Percentiles rank a stretch among this genome's conserved stretches.
phyloP scores from a whole-genome alignment of 805 yeast genomes.

The Starmerella asiatica region DNA sequence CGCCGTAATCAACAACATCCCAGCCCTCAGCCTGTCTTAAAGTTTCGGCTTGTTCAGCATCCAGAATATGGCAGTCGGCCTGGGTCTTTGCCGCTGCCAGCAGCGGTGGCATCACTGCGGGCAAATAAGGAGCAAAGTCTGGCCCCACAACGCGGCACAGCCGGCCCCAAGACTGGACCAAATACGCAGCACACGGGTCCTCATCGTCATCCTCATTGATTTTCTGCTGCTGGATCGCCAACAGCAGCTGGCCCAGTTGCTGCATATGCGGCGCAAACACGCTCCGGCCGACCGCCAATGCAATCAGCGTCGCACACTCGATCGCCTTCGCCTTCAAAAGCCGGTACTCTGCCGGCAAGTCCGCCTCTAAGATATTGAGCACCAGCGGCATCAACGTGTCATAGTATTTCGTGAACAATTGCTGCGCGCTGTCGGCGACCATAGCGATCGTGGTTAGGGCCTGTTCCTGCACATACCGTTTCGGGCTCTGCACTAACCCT shows the following conservation, averaged over 20 bases:
- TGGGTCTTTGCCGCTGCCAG: constrained; percentile 73
- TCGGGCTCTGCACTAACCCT: constrained; percentile 66
- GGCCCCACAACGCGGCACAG: constrained; percentile 73
- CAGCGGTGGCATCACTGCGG: constrained; percentile 80
- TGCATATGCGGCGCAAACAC: constrained; percentile 64
- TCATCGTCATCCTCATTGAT: constrained; percentile 35
- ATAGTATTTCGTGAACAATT: constrained; percentile 76
- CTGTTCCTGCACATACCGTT: constrained; percentile 92
- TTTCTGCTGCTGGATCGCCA: constrained; percentile 44
- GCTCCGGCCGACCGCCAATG: constrained; percentile 87
- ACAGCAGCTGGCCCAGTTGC: constrained; percentile 59
- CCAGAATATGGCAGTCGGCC: constrained; percentile 78
- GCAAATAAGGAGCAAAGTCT: constrained; percentile 73
- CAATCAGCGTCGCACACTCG: constrained; percentile 90
- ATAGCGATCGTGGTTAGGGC: constrained; percentile 92
- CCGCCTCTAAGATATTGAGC: constrained; percentile 62
- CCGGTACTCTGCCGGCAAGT: constrained; percentile 65
- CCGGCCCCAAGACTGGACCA: constrained; percentile 94
- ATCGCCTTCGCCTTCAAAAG: constrained; percentile 81
- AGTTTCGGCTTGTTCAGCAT: constrained; percentile 73
- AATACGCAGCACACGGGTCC: constrained; percentile 74
- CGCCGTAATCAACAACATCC: constrained; percentile 84
- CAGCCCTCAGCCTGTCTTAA: constrained; percentile 80
- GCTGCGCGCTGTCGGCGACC: constrained; percentile 92
- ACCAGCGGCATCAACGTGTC: constrained; percentile 88